Evolutionary conservation across 345 rosid species (phyloP), one percentile per base, ranked within the genome.

Genomic region (Hevea brasiliensis): DNA sequence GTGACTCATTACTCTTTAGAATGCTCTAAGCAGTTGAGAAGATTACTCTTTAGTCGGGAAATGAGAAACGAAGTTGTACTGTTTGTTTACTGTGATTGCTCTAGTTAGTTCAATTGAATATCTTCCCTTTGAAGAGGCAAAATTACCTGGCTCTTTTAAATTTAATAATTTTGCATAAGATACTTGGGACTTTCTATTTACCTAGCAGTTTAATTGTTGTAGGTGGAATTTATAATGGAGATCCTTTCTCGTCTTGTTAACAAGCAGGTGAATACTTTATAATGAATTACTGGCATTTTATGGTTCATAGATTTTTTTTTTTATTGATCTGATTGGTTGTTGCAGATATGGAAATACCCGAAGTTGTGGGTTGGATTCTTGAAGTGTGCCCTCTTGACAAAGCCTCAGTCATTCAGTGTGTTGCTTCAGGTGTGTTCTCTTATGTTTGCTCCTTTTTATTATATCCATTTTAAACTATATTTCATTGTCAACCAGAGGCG

Each of bases 341-440:
- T 74, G 76, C 92, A 95, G 99, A 92, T 95, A 83, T 95, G 99
- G 99, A 89, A 95, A 80, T 82, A 87, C 69, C 98, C 99, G 12
- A 95, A 95, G 83, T 81, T 95, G 81, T 95, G 99, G 99, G 99
- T 92, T 41, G 99, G 99, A 66, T 95, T 92, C 81, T 85, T 95
- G 87, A 92, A 89, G 84, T 95, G 99, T 71, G 96, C 97, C 50
- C 81, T 72, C 65, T 80, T 85, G 88, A 87, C 90, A 58, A 91
- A 89, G 87, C 98, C 99, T 73, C 98, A 89, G 62, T 95, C 98
- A 71, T 91, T 88, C 77, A 82, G 84, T 54, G 92, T 95, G 81
- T 83, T 95, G 84, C 93, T 95, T 79, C 99, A 95, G 97, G 98
- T 92, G 69, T 48, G 65, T 64, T 61, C 64, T 58, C 59, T 40